A percentile compares a stretch with the other conserved stretches of the same genome.
These are phyloP conservation scores for Lithospermum erythrorhizon DNA, from an alignment of 257 asterid genomes.

Conservation along the genomic window DNA sequence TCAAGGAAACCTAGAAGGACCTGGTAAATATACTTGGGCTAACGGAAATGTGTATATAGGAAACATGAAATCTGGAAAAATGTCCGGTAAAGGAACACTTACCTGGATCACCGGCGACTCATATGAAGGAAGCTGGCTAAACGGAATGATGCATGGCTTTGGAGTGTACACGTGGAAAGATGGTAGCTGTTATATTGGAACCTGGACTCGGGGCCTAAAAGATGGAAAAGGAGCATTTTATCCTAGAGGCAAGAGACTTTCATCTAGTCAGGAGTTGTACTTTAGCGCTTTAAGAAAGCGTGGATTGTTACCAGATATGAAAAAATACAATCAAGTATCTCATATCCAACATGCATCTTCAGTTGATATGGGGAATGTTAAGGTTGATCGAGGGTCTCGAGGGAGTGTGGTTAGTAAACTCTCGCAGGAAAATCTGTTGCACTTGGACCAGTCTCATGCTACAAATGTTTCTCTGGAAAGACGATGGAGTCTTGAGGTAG, in stretches of 20 bases:
- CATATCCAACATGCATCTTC: conserved; percentile 51
- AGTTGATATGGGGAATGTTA: conserved; percentile 40
- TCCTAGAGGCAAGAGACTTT: conserved; percentile 66
- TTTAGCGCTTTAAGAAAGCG: conserved; percentile 74
- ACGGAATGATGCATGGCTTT: conserved; percentile 78
- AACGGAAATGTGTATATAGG: conserved; percentile 83
- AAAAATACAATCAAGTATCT: conserved; percentile 65
- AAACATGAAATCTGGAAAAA: conserved; percentile 71
- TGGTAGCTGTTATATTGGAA: conserved; percentile 79
- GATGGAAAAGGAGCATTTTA: conserved; percentile 93
- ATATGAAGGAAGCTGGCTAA: conserved; percentile 73
- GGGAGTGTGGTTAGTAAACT: conserved; percentile 27
- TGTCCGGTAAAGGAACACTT: conserved; percentile 92
- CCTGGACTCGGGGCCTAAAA: conserved; percentile 82
- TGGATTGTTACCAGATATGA: conserved; percentile 73
- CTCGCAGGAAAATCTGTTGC: conserved; percentile 39
- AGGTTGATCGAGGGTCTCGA: conserved; percentile 34
- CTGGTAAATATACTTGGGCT: conserved; percentile 85
- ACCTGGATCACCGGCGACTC: conserved; percentile 79
- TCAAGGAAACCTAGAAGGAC: conserved; percentile 86
- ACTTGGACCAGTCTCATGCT: conserved; percentile 47
- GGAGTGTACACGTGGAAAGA: conserved; percentile 84
- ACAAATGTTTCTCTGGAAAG: conserved; percentile 58
- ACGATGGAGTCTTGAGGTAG: conserved; percentile 88
- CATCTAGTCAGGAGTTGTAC: conserved; percentile 58